phyloP scores from a whole-genome alignment of 2,329 filamentous ascomycete species.

The Botrytis hyacinthi region DNA sequence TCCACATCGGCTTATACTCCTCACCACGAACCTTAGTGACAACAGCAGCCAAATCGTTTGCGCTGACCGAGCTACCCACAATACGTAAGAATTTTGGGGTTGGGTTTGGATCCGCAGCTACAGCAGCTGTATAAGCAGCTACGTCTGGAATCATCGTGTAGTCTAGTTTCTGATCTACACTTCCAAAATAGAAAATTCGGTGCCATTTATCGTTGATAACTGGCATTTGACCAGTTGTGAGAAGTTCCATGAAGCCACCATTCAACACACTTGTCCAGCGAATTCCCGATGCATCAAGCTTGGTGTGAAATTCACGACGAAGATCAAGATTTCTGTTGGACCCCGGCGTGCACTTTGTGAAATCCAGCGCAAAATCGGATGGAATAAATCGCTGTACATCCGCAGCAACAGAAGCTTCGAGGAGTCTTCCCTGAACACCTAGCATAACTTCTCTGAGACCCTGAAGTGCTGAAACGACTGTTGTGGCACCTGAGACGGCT shows the following conservation, averaged over 20 bases:
- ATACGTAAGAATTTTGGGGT: slow-evolving; percentile 23
- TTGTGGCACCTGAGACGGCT: slow-evolving; percentile 17
- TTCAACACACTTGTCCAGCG: slow-evolving; percentile 23
- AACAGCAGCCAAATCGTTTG: slow-evolving; percentile 19
- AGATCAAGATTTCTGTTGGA: slow-evolving; percentile 23
- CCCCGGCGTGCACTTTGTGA: slow-evolving; percentile 19
- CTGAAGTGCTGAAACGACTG: slow-evolving; percentile 21
- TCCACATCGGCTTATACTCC: slow-evolving; percentile 22
- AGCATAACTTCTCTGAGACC: slow-evolving; percentile 22
- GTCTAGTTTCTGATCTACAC: slow-evolving; percentile 21
- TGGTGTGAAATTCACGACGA: slow-evolving; percentile 21
- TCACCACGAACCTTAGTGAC: slow-evolving; percentile 19
- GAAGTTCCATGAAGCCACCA: slow-evolving; percentile 22
- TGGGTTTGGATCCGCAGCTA: slow-evolving; percentile 21
- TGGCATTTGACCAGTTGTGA: slow-evolving; percentile 14
- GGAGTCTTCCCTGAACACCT: slow-evolving; percentile 18
- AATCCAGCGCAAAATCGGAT: slow-evolving; percentile 47
- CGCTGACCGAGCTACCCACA: slow-evolving; percentile 19
- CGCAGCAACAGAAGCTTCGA: slow-evolving; percentile 57
- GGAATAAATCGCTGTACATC: slow-evolving; percentile 59
- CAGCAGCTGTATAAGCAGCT: slow-evolving; percentile 23
- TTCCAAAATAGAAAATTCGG: slow-evolving; percentile 22
- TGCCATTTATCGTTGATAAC: slow-evolving; percentile 23
- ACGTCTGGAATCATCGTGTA: slow-evolving; percentile 17
- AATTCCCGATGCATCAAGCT: slow-evolving; percentile 23